phyloP scores from a whole-genome alignment of 768 basidiomycete genomes.

The Pisolithus marmoratus region DNA sequence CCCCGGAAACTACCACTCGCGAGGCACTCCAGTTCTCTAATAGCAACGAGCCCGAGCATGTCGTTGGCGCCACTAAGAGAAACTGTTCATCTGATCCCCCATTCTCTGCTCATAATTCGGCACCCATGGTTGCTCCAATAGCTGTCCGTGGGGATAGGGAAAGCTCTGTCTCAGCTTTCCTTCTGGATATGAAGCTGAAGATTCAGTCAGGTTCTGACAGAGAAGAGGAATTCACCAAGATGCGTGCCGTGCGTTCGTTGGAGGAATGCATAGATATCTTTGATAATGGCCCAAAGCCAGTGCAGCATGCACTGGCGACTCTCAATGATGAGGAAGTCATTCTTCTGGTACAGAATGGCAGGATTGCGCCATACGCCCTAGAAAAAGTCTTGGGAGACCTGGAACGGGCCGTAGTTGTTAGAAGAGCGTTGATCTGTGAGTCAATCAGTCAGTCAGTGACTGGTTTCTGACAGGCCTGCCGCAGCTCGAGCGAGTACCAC shows the following conservation, averaged over 20 bases:
- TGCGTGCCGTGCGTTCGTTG: conserved; percentile 44
- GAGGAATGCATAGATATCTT: conserved; percentile 79
- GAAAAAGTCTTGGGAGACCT: conserved; percentile 91
- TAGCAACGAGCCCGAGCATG: conserved; percentile 15
- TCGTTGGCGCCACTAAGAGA: conserved; percentile 9
- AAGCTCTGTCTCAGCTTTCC: conserved; percentile 22
- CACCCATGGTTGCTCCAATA: conserved; percentile 21
- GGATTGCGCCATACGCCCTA: conserved; percentile 90
- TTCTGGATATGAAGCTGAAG: conserved; percentile 30
- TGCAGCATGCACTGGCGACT: conserved; percentile 48
- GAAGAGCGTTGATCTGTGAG: conserved; percentile 88
- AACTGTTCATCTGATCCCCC: conserved; percentile 12
- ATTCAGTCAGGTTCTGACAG: conserved; percentile 12
- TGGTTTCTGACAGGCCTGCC: not conserved
- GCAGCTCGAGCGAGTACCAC: conserved; percentile 81
- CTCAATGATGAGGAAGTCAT: conserved; percentile 93
- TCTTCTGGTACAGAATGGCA: conserved; percentile 79
- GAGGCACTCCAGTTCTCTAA: conserved; percentile 20
- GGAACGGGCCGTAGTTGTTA: conserved; percentile 80
- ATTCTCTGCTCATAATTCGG: conserved; percentile 5
- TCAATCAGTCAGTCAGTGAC: conserved; percentile 14
- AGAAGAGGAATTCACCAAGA: conserved; percentile 8
- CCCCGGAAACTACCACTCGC: conserved; percentile 7
- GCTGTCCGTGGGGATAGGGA: conserved; percentile 15
- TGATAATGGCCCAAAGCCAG: conserved; percentile 63